Conservation (phyloP, 1,284 basidiomycete species). For the Tylopilus orsonianus region DNA sequence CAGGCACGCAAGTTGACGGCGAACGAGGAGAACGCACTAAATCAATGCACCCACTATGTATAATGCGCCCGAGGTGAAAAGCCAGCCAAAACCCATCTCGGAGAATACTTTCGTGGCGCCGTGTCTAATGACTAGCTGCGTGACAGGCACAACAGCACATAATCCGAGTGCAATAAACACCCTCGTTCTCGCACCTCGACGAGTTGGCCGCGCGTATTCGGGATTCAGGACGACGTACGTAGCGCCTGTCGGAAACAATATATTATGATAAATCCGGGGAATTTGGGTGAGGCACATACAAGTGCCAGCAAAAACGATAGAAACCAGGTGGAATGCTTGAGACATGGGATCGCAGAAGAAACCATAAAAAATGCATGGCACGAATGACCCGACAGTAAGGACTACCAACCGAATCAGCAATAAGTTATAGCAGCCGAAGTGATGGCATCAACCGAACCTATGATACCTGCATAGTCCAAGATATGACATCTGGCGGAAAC, state of each 20-base stretch:
- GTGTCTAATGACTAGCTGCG: slow-evolving; percentile 62
- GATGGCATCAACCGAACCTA: slow-evolving; percentile 38
- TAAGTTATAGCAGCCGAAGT: neutral
- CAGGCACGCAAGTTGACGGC: slow-evolving; percentile 26
- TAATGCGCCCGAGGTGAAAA: slow-evolving; percentile 64
- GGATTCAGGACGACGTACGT: slow-evolving; percentile 80
- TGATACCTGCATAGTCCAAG: slow-evolving; percentile 74
- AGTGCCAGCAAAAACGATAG: slow-evolving; percentile 57
- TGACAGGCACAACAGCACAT: slow-evolving; percentile 69
- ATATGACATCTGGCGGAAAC: slow-evolving; percentile 54
- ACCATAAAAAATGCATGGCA: slow-evolving; percentile 71
- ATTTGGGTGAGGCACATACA: slow-evolving; percentile 45
- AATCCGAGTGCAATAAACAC: slow-evolving; percentile 84
- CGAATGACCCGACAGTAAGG: slow-evolving; percentile 80
- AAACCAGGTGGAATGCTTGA: slow-evolving; percentile 52
- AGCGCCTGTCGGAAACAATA: slow-evolving; percentile 44
- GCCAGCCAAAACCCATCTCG: slow-evolving; percentile 70
- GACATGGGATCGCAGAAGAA: slow-evolving; percentile 64
- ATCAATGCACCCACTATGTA: slow-evolving; percentile 79
- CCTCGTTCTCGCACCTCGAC: slow-evolving; percentile 75
- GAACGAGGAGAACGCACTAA: slow-evolving; percentile 62
- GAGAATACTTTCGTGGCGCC: slow-evolving; percentile 54
- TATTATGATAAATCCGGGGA: slow-evolving; percentile 7
- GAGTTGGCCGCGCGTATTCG: slow-evolving; percentile 72
- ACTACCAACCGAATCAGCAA: slow-evolving; percentile 28